Base-by-base conservation (phyloP, 1,284 basidiomycete genomes). In the Melanopsichium pennsylvanicum region DNA sequence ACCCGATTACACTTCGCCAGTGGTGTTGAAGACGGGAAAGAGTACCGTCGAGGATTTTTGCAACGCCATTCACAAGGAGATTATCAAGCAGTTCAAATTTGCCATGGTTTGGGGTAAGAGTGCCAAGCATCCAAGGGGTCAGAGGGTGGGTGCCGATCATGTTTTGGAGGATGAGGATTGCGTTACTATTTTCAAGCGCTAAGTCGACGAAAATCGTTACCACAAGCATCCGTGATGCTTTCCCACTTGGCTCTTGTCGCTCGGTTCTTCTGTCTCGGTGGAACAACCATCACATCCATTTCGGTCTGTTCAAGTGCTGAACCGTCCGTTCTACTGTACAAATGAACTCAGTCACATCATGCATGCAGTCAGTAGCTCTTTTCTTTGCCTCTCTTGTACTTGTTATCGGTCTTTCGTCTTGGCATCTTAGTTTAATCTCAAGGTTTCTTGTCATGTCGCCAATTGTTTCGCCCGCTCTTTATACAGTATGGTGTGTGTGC, bases 91-190 rank as follows among this genome's bases (percentile, higher is more conserved):
- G 81, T 88, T 93, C 87, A 93, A 92, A 85, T 93, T 47, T 80
- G 91, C 92, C 13, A 85, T 93, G 57, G 93, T 95, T 1, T 96
- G 92, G 90, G 93, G 94, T 47, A 85, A 91, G 1, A 95, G 92
- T 67, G 94, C 93, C 21, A 98, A 97, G 83, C 96, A 98, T 81
- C 85, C 93, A 12, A 86, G 94, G 72, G 96, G 96, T 2, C 96
- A 99, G 83, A 94, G 96, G 81, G 93, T 97, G 25, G 95, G 96
- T 13, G 49, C 44, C 7, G 76, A 76, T 40, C 75, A 78, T 29
- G 58, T 76, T 5, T 49, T 79, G 18, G 66, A 64, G 23, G 75
- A 78, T 37, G 76, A 79, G 19, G 74, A 76, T 48, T 61, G 59
- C 22, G 69, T 75, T 5, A 74, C 69, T 19, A 75, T 75, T 44